These are phyloP conservation scores for Candida qinlingensis DNA, from an alignment of 805 yeast species.

Conservation along the genomic window DNA sequence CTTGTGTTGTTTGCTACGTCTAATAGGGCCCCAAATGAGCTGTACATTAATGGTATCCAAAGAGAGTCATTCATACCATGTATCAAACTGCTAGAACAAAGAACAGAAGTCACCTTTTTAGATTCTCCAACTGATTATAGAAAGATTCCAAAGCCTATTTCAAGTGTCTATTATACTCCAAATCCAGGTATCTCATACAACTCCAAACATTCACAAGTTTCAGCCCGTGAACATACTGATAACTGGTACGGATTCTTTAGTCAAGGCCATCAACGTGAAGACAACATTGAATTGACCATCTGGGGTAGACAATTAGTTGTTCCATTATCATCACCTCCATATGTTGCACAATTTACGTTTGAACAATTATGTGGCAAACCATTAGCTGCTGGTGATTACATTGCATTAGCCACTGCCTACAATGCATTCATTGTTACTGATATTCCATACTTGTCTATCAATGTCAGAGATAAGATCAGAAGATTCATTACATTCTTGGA, in stretches of 20 bases:
- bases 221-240: slow-evolving; percentile 57
- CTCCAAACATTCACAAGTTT: slow-evolving; percentile 43
- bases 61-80: slow-evolving; percentile 90
- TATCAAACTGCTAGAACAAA: slow-evolving; percentile 67
- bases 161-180: slow-evolving; percentile 75
- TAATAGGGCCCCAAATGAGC: slow-evolving; percentile 89
- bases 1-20: slow-evolving; percentile 89
- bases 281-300: slow-evolving; percentile 42
- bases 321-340: slow-evolving; percentile 70
- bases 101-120: slow-evolving; percentile 71
- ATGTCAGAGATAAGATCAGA: slow-evolving; percentile 78
- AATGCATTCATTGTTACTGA: slow-evolving; percentile 84
- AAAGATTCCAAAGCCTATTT: slow-evolving; percentile 76
- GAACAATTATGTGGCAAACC: slow-evolving; percentile 82
- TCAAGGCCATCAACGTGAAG: slow-evolving; percentile 44
- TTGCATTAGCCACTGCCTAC: slow-evolving; percentile 72
- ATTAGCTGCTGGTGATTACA: slow-evolving; percentile 90
- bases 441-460: slow-evolving; percentile 77
- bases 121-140: slow-evolving; percentile 94
- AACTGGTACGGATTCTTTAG: slow-evolving; percentile 80
- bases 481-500: slow-evolving; percentile 92
- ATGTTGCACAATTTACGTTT: slow-evolving; percentile 88
- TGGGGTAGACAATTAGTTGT: slow-evolving; percentile 87
- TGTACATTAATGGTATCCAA: slow-evolving; percentile 92
- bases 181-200: slow-evolving; percentile 50